Percentiles rank a stretch among this genome's conserved stretches.
Evolutionary conservation across 1,139 yeast species (phyloP).

Genomic region (Scheffersomyces segobiensis): DNA sequence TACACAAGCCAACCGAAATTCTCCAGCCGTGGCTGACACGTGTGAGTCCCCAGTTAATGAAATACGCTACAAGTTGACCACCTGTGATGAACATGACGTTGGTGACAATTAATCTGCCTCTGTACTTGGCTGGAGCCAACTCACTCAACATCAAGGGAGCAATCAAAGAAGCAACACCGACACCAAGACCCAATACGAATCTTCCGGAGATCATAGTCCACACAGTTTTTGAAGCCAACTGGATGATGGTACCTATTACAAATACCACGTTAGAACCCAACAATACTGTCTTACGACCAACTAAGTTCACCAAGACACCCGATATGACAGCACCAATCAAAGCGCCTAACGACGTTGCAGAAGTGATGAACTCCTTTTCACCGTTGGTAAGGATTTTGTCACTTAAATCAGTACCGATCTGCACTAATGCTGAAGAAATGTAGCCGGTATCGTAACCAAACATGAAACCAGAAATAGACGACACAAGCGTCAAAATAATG

Average conservation of each 20-base stretch:
- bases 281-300: constrained; percentile 81
- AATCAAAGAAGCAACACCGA: constrained; percentile 87
- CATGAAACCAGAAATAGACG: constrained; percentile 93
- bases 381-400: constrained; percentile 57
- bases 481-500: constrained; percentile 67
- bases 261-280: constrained; percentile 79
- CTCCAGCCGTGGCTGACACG: constrained; percentile 87
- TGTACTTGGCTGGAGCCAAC: constrained; percentile 85
- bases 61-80: constrained; percentile 90
- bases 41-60: constrained; percentile 86
- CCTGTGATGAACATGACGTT: constrained; percentile 80
- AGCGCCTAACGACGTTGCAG: constrained; percentile 96
- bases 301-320: constrained; percentile 74
- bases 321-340: constrained; percentile 74
- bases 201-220: constrained; percentile 95
- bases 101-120: constrained; percentile 78
- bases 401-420: constrained; percentile 73
- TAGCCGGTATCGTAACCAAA: constrained; percentile 97
- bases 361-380: constrained; percentile 84
- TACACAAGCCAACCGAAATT: constrained; percentile 82
- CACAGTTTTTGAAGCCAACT: constrained; percentile 72
- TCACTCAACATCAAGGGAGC: constrained; percentile 92
- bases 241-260: constrained; percentile 79
- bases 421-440: constrained; percentile 87
- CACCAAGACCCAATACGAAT: constrained; percentile 86